phyloP scores from a whole-genome alignment of 2,329 filamentous ascomycete genomes.

The Botrytis pseudocinerea region DNA sequence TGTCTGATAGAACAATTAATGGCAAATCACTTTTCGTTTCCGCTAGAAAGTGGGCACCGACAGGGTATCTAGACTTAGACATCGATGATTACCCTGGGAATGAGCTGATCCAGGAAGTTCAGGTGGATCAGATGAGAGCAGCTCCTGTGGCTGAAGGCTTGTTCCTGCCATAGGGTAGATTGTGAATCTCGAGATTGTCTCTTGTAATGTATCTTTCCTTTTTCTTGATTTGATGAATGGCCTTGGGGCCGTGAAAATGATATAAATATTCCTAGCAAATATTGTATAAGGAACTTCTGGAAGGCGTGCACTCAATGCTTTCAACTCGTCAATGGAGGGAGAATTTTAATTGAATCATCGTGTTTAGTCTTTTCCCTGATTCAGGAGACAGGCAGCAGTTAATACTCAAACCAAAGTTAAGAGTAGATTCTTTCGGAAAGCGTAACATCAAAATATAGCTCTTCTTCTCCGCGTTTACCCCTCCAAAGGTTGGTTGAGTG shows the following conservation, averaged over 20 bases:
- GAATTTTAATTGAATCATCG: neutral
- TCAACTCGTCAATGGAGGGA: neutral
- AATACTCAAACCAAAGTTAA: neutral
- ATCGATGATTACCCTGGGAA: constrained; percentile 3
- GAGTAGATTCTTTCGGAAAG: neutral
- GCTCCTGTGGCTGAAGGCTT: neutral
- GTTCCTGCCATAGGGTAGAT: neutral
- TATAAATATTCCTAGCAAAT: neutral
- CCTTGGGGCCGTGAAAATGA: neutral
- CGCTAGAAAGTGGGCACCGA: neutral
- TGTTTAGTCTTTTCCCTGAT: neutral
- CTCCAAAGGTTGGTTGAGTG: neutral
- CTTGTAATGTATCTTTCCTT: neutral
- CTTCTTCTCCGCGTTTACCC: neutral
- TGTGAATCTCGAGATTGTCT: neutral
- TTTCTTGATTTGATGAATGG: neutral
- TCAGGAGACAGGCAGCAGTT: neutral
- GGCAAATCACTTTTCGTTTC: neutral
- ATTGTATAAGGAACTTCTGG: neutral
- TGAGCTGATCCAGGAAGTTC: neutral
- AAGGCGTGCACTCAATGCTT: neutral
- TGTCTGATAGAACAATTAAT: neutral
- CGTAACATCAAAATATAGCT: neutral
- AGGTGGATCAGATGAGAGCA: neutral
- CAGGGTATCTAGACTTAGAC: neutral